Conservation (phyloP, 495 filamentous ascomycete genomes). For the Chlorociboria aeruginascens region DNA sequence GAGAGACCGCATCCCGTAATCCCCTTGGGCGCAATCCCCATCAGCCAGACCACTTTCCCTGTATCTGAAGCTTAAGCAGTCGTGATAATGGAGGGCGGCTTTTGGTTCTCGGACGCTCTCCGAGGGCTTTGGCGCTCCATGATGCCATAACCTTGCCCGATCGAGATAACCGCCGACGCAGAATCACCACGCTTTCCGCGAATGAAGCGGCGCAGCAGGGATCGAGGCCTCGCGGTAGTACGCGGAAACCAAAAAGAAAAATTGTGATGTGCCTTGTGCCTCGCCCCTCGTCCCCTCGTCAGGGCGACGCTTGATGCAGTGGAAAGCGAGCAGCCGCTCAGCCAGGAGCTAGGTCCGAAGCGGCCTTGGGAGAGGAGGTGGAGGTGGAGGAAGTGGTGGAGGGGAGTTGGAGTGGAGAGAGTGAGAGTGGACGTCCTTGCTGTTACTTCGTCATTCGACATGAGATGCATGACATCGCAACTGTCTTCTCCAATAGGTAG, state of each 20-base stretch:
- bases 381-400: background rate
- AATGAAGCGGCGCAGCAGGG: constrained; percentile 17
- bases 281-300: too few relatives aligned
- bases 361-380: background rate
- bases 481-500: background rate
- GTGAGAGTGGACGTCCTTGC: background rate
- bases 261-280: constrained; percentile 16
- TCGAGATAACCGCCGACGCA: constrained; percentile 18
- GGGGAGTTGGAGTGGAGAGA: constrained; percentile 1
- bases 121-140: too few relatives aligned
- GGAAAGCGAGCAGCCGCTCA: constrained; percentile 20
- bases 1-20: too few relatives aligned
- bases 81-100: too few relatives aligned
- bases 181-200: constrained; percentile 4
- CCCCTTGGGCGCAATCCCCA: too few relatives aligned
- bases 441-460: background rate
- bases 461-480: background rate
- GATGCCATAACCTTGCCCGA: constrained; percentile 13
- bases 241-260: constrained; percentile 3
- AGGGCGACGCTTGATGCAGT: constrained; percentile 13
- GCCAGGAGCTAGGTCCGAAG: constrained; percentile 1
- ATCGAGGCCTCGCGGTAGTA: constrained; percentile 14
- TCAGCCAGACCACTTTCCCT: too few relatives aligned
- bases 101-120: too few relatives aligned
- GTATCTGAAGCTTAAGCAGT: too few relatives aligned